Conservation (phyloP, 2,329 filamentous ascomycete genomes). For the Phyllosticta citrichinensis region DNA sequence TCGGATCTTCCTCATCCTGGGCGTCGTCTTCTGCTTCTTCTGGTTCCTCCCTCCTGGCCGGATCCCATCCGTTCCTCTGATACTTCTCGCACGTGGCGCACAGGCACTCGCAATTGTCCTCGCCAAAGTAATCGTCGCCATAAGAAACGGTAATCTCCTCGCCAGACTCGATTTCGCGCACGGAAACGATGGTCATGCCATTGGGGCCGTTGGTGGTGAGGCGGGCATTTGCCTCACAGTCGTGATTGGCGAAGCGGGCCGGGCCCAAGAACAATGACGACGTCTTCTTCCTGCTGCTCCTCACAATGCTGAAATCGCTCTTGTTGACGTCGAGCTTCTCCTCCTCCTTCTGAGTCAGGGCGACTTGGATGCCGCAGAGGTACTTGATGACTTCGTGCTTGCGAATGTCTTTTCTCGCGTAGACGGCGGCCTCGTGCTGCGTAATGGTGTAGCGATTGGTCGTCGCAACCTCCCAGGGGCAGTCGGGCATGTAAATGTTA, state of each 20-base stretch:
- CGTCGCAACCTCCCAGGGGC: conserved; percentile 84
- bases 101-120: conserved; percentile 88
- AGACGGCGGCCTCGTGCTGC: conserved; percentile 78
- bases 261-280: conserved; percentile 90
- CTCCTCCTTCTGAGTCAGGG: conserved; percentile 88
- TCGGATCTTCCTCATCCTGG: neutral
- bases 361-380: conserved; percentile 79
- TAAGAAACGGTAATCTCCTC: conserved; percentile 97
- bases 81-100: conserved; percentile 76
- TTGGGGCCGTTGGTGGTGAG: conserved; percentile 74
- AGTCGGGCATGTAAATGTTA: conserved; percentile 86
- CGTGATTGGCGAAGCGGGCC: conserved; percentile 93
- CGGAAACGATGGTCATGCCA: conserved; percentile 84
- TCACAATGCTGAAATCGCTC: conserved; percentile 94
- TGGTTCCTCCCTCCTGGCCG: conserved; percentile 17
- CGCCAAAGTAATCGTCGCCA: conserved; percentile 90
- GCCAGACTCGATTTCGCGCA: conserved; percentile 68
- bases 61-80: conserved; percentile 73
- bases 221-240: conserved; percentile 85
- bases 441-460: conserved; percentile 94
- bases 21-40: conserved; percentile 12
- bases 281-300: conserved; percentile 83
- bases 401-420: conserved; percentile 67
- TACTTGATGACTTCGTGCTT: conserved; percentile 85
- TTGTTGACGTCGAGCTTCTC: conserved; percentile 67